phyloP scores from a whole-genome alignment of 176 grass and related monocot species.

The Musa schizocarpa region DNA sequence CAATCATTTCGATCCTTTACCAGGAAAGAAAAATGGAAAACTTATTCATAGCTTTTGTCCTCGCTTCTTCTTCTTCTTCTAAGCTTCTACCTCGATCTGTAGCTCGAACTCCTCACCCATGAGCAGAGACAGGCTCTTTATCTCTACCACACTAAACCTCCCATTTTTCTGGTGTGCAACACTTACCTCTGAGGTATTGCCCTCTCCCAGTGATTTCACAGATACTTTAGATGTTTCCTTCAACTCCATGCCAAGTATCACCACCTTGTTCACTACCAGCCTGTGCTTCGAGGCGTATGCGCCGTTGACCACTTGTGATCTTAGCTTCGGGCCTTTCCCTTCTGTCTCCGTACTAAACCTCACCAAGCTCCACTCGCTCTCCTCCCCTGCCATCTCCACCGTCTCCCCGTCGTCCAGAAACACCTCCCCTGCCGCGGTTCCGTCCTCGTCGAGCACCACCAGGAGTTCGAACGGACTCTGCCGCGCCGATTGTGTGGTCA shows the following conservation, averaged over 20 bases:
- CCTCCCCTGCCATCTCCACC: constrained; percentile 42
- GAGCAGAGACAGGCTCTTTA: background rate
- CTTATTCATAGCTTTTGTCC: too few species aligned
- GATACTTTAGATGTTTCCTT: background rate
- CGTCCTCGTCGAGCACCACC: constrained; percentile 38
- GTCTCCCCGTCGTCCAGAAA: constrained; percentile 67
- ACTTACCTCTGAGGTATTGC: background rate
- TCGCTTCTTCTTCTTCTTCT: too few species aligned
- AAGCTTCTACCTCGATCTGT: background rate
- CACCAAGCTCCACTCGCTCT: constrained; percentile 36
- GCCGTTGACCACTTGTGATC: background rate
- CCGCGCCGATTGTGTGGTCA: constrained; percentile 35
- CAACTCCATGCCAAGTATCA: constrained; percentile 4
- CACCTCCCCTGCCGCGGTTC: constrained; percentile 34
- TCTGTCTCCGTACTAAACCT: constrained; percentile 25
- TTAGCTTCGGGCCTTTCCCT: constrained; percentile 17
- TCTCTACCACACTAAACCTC: background rate
- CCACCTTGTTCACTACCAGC: constrained; percentile 2
- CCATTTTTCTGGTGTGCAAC: background rate
- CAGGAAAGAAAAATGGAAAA: too few species aligned
- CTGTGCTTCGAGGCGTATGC: background rate
- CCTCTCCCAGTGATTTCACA: background rate
- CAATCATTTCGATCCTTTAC: too few species aligned
- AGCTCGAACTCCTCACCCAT: background rate
- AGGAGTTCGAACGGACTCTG: constrained; percentile 46